Evolutionary conservation across 805 yeast species (phyloP), one percentile per base, ranked within the genome.

Genomic region (Saturnispora mendoncae): DNA sequence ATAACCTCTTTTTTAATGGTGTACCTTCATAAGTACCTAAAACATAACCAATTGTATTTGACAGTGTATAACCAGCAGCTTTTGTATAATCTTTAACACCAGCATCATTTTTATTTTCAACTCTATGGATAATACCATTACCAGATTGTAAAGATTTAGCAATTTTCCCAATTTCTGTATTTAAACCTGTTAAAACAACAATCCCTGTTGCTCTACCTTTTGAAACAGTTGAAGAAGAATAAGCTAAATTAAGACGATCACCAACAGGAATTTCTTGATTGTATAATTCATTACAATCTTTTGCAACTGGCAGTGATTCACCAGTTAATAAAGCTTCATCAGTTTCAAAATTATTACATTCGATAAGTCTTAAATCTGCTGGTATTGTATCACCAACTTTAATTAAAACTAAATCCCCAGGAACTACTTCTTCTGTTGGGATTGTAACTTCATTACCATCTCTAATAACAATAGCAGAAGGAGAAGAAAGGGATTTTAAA

Each of bases 291-390:
- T 56, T 51, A 20, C 64, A 68, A 37, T 71, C 67, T 55, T 81
- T 81, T 14, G 68, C 61, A n/a, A 82, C 72, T 2, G 95, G 88
- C 34, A 76, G 58, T 0, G 94, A 74, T 62, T 90, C 97, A 38
- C 97, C 97, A 0, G 97, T 88, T 44, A 90, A 68, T 26, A 87
- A 63, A 3, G 95, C 81, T 60, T 90, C 97, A 55, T 87, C 88
- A 9, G 84, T 74, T 56, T 81, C 88, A 48, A 82, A 76, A 56
- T 80, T 82, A 56, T 72, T 67, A 36, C 70, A 50, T 33, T 69
- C 74, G 42, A 77, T 51, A 36, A 81, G 64, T 51, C 88, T 68
- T 43, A 80, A 51, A 56, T 81, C 88, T 13, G 88, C 87, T 14
- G 88, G 88, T 28, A 81, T 62, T 6, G 86, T 80, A 53, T 81